Percentiles rank a stretch among this genome's conserved stretches.
Evolutionary conservation across 2,329 filamentous ascomycete species (phyloP).

Genomic region (Clonostachys rhizophaga): DNA sequence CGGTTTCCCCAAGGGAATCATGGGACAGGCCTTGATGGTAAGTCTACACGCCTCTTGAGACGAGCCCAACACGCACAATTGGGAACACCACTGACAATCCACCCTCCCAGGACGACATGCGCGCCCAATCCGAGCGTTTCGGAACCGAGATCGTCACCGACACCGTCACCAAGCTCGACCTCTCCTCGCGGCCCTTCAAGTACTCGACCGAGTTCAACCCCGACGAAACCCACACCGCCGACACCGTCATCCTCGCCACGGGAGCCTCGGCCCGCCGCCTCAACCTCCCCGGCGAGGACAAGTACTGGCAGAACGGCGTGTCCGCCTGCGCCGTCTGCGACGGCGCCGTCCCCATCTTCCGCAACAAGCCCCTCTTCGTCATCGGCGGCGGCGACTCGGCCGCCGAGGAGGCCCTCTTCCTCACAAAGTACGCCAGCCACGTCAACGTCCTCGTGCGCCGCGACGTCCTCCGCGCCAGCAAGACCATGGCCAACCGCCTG

Average conservation of each 20-base stretch:
- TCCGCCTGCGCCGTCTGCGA: slow-evolving; percentile 97
- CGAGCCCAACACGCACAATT: neutral
- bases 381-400: slow-evolving; percentile 97
- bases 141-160: slow-evolving; percentile 92
- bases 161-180: slow-evolving; percentile 84
- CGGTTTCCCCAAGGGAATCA: slow-evolving; percentile 85
- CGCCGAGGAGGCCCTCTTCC: slow-evolving; percentile 93
- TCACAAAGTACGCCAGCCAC: slow-evolving; percentile 95
- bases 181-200: slow-evolving; percentile 81
- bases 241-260: slow-evolving; percentile 90
- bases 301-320: slow-evolving; percentile 96
- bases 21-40: slow-evolving; percentile 83
- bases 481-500: slow-evolving; percentile 86
- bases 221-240: slow-evolving; percentile 79
- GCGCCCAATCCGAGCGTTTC: slow-evolving; percentile 83
- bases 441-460: slow-evolving; percentile 90
- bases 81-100: neutral
- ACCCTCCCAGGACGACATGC: slow-evolving; percentile 72
- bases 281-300: slow-evolving; percentile 80
- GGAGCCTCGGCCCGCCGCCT: slow-evolving; percentile 88
- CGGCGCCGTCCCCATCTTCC: slow-evolving; percentile 94
- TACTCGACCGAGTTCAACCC: slow-evolving; percentile 90
- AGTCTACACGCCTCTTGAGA: slow-evolving; percentile 10
- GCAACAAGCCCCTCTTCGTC: slow-evolving; percentile 90
- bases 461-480: slow-evolving; percentile 81